Evolutionary conservation across 257 asterid species (phyloP).

Genomic region (Forsythia viridissima): DNA sequence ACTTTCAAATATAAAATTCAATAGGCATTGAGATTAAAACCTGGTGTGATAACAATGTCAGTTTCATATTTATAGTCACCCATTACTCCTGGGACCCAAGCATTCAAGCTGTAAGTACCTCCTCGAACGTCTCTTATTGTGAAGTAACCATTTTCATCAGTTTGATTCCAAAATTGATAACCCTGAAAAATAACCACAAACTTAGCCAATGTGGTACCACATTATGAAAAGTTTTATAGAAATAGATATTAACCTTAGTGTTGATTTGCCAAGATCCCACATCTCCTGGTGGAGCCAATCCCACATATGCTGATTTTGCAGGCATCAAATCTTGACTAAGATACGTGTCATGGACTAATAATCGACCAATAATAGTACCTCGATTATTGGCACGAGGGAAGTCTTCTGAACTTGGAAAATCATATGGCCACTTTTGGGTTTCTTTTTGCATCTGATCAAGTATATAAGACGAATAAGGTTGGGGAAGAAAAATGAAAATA

Average conservation of each 20-base stretch:
- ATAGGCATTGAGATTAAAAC: constrained; percentile 16
- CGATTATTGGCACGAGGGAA: constrained; percentile 50
- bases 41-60: constrained; percentile 37
- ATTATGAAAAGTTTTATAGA: neutral
- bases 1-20: neutral
- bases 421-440: constrained; percentile 75
- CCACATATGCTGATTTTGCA: constrained; percentile 61
- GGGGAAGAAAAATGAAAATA: neutral
- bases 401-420: constrained; percentile 59
- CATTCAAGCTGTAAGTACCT: constrained; percentile 51
- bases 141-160: constrained; percentile 52
- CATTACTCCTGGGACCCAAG: constrained; percentile 65
- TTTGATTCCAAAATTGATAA: constrained; percentile 71
- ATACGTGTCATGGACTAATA: constrained; percentile 55
- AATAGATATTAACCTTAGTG: constrained; percentile 37
- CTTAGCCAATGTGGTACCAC: neutral
- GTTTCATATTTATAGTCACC: constrained; percentile 53
- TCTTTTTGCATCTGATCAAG: constrained; percentile 41
- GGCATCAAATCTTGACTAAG: constrained; percentile 19
- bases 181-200: constrained; percentile 35
- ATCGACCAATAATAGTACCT: constrained; percentile 58
- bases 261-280: constrained; percentile 78
- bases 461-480: neutral
- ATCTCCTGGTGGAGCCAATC: constrained; percentile 69
- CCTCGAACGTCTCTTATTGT: constrained; percentile 36